A percentile compares a stretch with the other conserved stretches of the same genome.
These are phyloP conservation scores for Phoenix dactylifera DNA, from an alignment of 176 grass and related monocot genomes.

Conservation along the genomic window DNA sequence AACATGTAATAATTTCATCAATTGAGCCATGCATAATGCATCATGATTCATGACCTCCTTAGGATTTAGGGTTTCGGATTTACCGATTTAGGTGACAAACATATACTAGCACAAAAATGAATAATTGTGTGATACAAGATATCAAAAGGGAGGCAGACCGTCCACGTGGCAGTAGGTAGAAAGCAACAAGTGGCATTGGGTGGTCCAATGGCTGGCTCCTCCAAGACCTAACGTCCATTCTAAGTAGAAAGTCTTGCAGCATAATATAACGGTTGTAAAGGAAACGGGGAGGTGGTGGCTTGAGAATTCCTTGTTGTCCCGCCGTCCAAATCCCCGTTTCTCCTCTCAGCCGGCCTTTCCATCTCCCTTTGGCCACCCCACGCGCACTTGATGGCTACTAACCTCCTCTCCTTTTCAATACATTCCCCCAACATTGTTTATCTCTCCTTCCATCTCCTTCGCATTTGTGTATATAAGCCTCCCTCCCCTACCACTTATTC, in stretches of 20 bases:
- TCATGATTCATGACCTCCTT: not conserved
- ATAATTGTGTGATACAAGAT: slow-evolving; percentile 4
- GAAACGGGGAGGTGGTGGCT: slow-evolving; percentile 10
- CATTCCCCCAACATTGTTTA: not conserved
- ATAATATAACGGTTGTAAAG: slow-evolving; percentile 45
- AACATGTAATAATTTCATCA: too few relatives aligned
- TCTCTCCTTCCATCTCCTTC: slow-evolving; percentile 10
- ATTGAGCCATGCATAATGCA: too few relatives aligned
- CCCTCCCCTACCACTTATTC: not conserved
- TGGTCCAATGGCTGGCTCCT: not conserved
- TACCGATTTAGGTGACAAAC: not conserved
- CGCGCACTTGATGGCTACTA: slow-evolving; percentile 20
- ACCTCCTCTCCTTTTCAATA: not conserved
- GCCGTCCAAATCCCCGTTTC: slow-evolving; percentile 42
- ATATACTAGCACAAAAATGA: not conserved
- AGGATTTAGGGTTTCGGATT: not conserved
- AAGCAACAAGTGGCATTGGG: not conserved
- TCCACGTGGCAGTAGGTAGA: not conserved
- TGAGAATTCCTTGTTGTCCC: not conserved
- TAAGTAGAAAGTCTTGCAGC: slow-evolving; percentile 36
- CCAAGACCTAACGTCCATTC: slow-evolving; percentile 23
- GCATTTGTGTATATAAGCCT: slow-evolving; percentile 1
- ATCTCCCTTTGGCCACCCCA: slow-evolving; percentile 10
- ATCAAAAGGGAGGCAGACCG: too few relatives aligned
- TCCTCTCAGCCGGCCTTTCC: not conserved